Percentiles rank a stretch among this genome's conserved stretches.
Evolutionary conservation across 2,329 filamentous ascomycete genomes (phyloP).

Genomic region (Truncatella angustata): DNA sequence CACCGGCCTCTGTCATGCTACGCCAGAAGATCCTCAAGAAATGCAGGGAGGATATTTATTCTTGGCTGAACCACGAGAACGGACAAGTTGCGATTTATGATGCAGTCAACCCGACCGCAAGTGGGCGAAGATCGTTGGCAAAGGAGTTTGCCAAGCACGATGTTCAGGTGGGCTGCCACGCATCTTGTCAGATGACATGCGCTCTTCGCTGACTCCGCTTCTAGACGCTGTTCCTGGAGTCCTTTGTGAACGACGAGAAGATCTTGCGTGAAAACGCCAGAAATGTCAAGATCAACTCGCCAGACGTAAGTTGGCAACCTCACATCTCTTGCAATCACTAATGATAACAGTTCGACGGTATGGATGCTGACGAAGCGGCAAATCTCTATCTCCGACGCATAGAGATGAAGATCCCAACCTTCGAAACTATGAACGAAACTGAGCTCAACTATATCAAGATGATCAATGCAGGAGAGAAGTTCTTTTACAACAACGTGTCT

Average conservation of each 20-base stretch:
- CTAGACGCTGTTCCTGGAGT: conserved; percentile 96
- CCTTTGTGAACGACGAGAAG: conserved; percentile 85
- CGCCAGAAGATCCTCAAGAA: conserved; percentile 97
- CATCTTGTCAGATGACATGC: background rate
- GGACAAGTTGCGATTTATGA: conserved; percentile 98
- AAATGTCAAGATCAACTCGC: conserved; percentile 96
- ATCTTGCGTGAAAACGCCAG: conserved; percentile 96
- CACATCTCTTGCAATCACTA: background rate
- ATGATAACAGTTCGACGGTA: conserved; percentile 70
- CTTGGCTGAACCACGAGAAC: conserved; percentile 94
- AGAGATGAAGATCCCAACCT: conserved; percentile 87
- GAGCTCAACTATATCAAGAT: conserved; percentile 99
- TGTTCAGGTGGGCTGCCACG: conserved; percentile 63
- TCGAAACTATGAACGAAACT: conserved; percentile 92
- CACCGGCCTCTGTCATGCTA: conserved; percentile 85
- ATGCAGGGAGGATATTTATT: conserved; percentile 94
- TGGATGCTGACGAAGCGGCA: conserved; percentile 89
- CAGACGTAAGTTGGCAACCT: conserved; percentile 63
- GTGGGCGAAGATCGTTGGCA: conserved; percentile 77
- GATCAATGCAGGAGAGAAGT: conserved; percentile 93
- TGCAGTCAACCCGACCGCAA: conserved; percentile 88
- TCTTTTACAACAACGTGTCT: conserved; percentile 94
- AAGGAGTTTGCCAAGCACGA: conserved; percentile 98
- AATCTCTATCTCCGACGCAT: conserved; percentile 89
- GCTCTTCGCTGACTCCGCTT: background rate